Evolutionary conservation across 768 basidiomycete genomes (phyloP), one percentile per base, ranked within the genome.

Genomic region (Russula lepida): DNA sequence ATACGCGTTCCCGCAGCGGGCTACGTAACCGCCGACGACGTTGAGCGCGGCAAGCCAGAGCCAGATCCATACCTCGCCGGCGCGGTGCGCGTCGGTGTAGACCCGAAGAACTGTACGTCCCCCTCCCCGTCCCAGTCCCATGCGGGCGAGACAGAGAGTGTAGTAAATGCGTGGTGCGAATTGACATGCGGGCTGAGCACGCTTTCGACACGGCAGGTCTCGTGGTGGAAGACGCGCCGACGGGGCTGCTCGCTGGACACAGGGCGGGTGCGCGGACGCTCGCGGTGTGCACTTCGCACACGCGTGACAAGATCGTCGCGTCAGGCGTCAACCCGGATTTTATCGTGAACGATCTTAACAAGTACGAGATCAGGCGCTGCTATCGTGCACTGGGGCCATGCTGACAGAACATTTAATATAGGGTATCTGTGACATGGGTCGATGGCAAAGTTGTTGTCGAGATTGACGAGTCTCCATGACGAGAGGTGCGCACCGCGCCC

Each of bases 181-280:
- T n/a, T n/a, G n/a, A 12, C 23, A 49, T 25, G 25, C 35, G 37
- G 9, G 54, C 63, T 54, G 53, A 57, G 25, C 60, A 30, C n/a
- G 21, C 15, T 30, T n/a, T 64, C 30, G 23, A 30, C 32, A 21
- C 19, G 27, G 17, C 65, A 91, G 89, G 88, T 68, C 76, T 95
- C 60, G 93, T 95, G 8, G 78, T 97, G 3, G 92, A 95, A 68
- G 94, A 97, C 68, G 92, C 94, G 2, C 87, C 92, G 4, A 86
- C 89, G 15, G 94, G 94, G 3, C 74, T 94, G 64, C 76, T 75
- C 62, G 79, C 89, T 17, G 92, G 92, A 23, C 81, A 80, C 50
- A 84, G 87, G 7, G 88, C 91, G 19, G 90, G 91, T 12, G 79
- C 88, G 52, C 78, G 72, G 50, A 89, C 88, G 0, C 78, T 95